Base-by-base conservation (phyloP, 2,329 filamentous ascomycete genomes). In the Hysterium pulicare region DNA sequence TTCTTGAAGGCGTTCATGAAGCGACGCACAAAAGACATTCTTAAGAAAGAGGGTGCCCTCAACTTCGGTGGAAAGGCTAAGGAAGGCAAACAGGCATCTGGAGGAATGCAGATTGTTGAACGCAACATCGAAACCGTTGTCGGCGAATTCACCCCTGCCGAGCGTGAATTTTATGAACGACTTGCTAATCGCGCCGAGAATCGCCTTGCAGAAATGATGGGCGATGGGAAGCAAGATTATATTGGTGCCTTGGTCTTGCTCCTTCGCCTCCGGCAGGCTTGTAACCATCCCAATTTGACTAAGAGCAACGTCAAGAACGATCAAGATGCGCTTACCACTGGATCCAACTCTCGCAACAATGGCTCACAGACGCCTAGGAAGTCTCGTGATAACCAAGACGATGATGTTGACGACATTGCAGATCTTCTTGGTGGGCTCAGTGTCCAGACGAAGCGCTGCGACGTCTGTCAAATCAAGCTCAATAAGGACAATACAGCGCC, bases 1-100 rank as follows among this genome's bases (percentile, higher is more conserved):
- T 82, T 95, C 47, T 73, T 98, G 3, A 85, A 87, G 41, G 91
- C 90, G 42, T 95, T 95, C 71, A 98, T 98, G 93, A 95, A 97
- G 72, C 84, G 93, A n/a, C 83, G 93, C 32, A 97, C 90, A 7
- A 98, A 98, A 68, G 90, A 95, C 17, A 88, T 98, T n/a, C 72
- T 98, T 47, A 95, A 93, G 68, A 78, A 89, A 54, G 88, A 88
- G 9, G 87, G 88, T 9, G 88, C 87, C 1, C 72, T 94, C 15
- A 86, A 87, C 46, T 84, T 86, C 20, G 87, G 87, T 28, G 83
- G 85, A 40, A 87, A 88, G 61, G 66, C 66, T 0, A 73, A 78
- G 37, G 73, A 76, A 4, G 81, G 78, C 11, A 71, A 72, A 38
- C 68, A 72, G 5, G 76, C 75, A 5, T 78, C 78, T 1, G 79